Base-by-base conservation (phyloP, 805 yeast species). In the Saccharomyces paradoxus region DNA sequence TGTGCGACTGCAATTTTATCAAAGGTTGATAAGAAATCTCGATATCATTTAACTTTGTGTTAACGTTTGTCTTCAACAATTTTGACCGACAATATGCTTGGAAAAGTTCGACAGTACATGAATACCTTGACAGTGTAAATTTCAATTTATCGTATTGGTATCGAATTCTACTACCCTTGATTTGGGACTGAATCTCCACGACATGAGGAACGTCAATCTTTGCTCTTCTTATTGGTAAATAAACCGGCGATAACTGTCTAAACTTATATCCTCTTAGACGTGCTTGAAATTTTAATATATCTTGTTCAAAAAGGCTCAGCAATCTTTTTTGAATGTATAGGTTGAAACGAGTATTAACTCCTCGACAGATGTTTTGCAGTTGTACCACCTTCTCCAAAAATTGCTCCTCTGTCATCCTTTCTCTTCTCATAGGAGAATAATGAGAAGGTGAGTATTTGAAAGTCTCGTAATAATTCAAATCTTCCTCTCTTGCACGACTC, bases 361-460 rank as follows among this genome's bases (percentile, higher is more conserved):
- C 96, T 59, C 89, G 74, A 17, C 87, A 78, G 26, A 83, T 70
- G 0, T 94, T 81, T 66, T 90, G 96, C 17, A 90, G 71, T 53
- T 71, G 73, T 41, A 77, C 70, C 41, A 85, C 77, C 5, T 52
- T 52, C 8, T 59, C 66, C 51, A 63, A 57, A 57, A 63, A 68
- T 49, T 64, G 65, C 31, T 50, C 53, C 56, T 66, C 72, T 2
- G 67, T 60, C 71, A 69, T 68, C 46, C 56, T 58, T 41, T 63
- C 55, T 51, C 56, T 65, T 28, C 67, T 61, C n/a, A 47, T 54
- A 4, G 72, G 72, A 2, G 72, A 69, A 49, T 65, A 68, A 26
- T 58, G 57, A 3, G 58, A 54, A 6, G 69, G 67, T 41, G 58
- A 59, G 53, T 62, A 66, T 21, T 56, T 56, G 48, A 54, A 56